Base-by-base conservation (phyloP, 2,329 filamentous ascomycete species). In the Talaromyces sp. region DNA sequence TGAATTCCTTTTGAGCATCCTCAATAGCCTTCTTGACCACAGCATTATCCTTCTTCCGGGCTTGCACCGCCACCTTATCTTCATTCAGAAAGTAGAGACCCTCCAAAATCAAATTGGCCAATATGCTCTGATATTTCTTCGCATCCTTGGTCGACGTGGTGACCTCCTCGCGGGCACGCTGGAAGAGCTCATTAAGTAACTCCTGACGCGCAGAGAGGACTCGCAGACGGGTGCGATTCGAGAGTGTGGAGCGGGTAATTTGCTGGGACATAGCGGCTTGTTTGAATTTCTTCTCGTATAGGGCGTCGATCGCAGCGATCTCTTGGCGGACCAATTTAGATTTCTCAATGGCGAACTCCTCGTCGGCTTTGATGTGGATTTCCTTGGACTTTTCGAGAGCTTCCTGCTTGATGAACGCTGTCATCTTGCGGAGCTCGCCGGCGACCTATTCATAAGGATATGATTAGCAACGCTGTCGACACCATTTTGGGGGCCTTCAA, bases 361-460 rank as follows among this genome's bases (percentile, higher is more conserved):
- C 93, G 84, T 98, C 93, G 80, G 95, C 95, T 83, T 98, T 98
- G 83, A 98, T 90, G 76, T 95, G 88, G 81, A 99, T 98, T 82
- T 99, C 95, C 78, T 91, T 91, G 74, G 93, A 93, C 83, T 99
- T 99, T 79, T 99, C 95, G 75, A 90, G 87, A 66, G 95, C 95
- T 84, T 99, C 95, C 83, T 98, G 95, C 81, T 93, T 92, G 88
- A 99, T 99, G 87, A 99, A 99, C 78, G 93, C 94, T 67, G 95
- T 98, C 95, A 99, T 99, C 88, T 99, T 99, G 86, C 92, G 93
- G 82, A 99, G 91, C 88, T 99, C 95, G 82, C 92, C 89, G 82
- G 91, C 89, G 86, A 99, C 95, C 93, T 98, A 37, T 52, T 65
- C 65, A 68, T 68, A 63, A 66, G 67, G n/a, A 24, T 59, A 37